Evolutionary conservation across 139 green algal genomes (phyloP).

Genomic region (Coccomyxa sp.): DNA sequence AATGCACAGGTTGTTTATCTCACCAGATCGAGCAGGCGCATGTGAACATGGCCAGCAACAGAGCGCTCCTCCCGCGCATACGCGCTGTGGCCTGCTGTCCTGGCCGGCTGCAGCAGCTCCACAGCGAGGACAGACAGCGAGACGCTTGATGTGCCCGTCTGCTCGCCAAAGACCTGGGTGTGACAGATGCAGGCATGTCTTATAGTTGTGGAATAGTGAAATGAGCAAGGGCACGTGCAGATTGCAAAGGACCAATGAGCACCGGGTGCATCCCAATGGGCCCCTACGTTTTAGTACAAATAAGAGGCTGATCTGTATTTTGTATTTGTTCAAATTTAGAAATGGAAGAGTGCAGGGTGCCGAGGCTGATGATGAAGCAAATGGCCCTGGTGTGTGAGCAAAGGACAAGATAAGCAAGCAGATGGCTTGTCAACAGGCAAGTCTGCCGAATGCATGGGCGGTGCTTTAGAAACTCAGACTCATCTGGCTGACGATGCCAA

Average conservation of each 20-base stretch:
- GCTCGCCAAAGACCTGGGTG: constrained; percentile 9
- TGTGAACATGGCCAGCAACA: constrained; percentile 25
- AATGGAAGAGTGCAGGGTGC: too few relatives aligned
- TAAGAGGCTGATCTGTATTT: background rate
- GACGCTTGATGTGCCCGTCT: constrained; percentile 8
- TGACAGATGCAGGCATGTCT: background rate
- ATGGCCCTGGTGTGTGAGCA: too few relatives aligned
- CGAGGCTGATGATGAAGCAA: too few relatives aligned
- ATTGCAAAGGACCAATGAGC: too few relatives aligned
- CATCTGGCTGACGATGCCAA: too few relatives aligned
- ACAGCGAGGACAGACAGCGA: constrained; percentile 10
- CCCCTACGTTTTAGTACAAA: background rate
- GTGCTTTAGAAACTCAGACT: background rate
- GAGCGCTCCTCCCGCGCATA: constrained; percentile 4
- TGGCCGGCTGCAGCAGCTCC: constrained; percentile 26
- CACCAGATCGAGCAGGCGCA: constrained; percentile 32
- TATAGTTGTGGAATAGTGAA: background rate
- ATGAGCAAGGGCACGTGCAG: too few relatives aligned
- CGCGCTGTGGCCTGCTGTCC: background rate
- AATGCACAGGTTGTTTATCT: background rate
- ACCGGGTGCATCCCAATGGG: too few relatives aligned
- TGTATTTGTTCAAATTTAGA: background rate
- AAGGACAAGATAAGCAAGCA: too few relatives aligned
- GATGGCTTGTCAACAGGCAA: background rate
- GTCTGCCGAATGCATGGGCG: background rate